These are phyloP conservation scores for Colletotrichum agaves DNA, from an alignment of 2,329 filamentous ascomycete species.

Conservation along the genomic window DNA sequence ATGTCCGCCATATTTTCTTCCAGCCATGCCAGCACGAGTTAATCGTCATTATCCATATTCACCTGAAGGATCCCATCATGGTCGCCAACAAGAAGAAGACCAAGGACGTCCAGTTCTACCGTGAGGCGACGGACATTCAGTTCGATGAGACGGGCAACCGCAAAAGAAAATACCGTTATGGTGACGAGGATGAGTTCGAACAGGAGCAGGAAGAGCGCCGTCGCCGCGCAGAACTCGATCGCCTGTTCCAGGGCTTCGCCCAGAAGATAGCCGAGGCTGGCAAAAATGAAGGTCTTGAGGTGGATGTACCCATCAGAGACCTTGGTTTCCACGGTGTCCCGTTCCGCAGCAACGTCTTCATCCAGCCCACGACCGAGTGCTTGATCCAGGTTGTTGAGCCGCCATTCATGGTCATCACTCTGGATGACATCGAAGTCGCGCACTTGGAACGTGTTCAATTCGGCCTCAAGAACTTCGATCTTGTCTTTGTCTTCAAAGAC, in stretches of 20 bases:
- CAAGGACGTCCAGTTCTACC: slow-evolving; percentile 97
- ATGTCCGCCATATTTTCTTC: slow-evolving; percentile 98
- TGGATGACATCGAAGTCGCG: slow-evolving; percentile 95
- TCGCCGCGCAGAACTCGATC: slow-evolving; percentile 89
- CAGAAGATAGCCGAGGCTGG: slow-evolving; percentile 98
- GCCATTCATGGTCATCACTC: slow-evolving; percentile 93
- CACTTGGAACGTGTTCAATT: slow-evolving; percentile 97
- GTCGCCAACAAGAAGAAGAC: slow-evolving; percentile 98
- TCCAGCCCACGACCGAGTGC: slow-evolving; percentile 96
- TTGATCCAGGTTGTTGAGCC: slow-evolving; percentile 97
- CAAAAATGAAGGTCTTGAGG: slow-evolving; percentile 88
- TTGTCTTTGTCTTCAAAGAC: slow-evolving; percentile 98
- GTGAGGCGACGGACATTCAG: slow-evolving; percentile 97
- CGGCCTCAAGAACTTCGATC: slow-evolving; percentile 97
- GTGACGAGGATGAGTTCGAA: slow-evolving; percentile 98
- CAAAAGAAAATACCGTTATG: slow-evolving; percentile 96
- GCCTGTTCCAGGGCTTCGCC: slow-evolving; percentile 94
- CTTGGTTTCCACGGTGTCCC: slow-evolving; percentile 97
- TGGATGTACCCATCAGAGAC: slow-evolving; percentile 96
- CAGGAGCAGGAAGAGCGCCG: slow-evolving; percentile 97
- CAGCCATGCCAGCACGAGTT: slow-evolving; percentile 96
- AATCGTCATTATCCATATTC: slow-evolving; percentile 97
- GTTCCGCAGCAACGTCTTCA: slow-evolving; percentile 92
- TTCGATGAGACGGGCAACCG: slow-evolving; percentile 99
- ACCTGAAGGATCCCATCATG: slow-evolving; percentile 97